Evolutionary conservation across 1,284 basidiomycete species (phyloP), one percentile per base, ranked within the genome.

Genomic region (Stygiomarasmius scandens): DNA sequence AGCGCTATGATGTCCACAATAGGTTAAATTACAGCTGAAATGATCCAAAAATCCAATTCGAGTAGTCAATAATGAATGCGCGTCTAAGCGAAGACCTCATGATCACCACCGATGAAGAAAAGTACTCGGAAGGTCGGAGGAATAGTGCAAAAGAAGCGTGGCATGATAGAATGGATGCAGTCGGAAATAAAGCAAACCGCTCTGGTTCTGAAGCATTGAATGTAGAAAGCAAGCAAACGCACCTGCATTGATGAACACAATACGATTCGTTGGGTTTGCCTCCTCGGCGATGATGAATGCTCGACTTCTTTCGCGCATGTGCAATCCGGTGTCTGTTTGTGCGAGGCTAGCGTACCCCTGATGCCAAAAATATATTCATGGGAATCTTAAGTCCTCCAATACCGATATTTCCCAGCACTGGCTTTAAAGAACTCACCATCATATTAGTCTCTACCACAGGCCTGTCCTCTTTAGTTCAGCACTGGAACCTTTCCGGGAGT

Each of bases 161-260:
- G 29, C 12, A 12, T 12, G 12, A 32, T 6, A 32, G 29, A 32
- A 32, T 32, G 29, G 29, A 32, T 32, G 29, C 29, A n/a, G n/a
- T n/a, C n/a, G n/a, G n/a, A n/a, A n/a, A n/a, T n/a, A n/a, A n/a
- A n/a, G n/a, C n/a, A n/a, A n/a, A n/a, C n/a, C n/a, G n/a, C n/a
- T n/a, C n/a, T n/a, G n/a, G n/a, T n/a, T n/a, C n/a, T n/a, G n/a
- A n/a, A n/a, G n/a, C n/a, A n/a, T n/a, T n/a, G n/a, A n/a, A n/a
- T n/a, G n/a, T n/a, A 23, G 47, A 23, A 22, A 27, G 20, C 19
- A 14, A 34, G 32, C 32, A 34, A 34, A 14, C 32, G 32, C 70
- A 83, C 87, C 87, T 22, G 90, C 80, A 64, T 92, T 93, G 70
- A 93, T 85, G 68, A 92, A 88, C 2, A 93, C 81, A 60, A 93